These are phyloP conservation scores for Trichosanthes cucumerina DNA, from an alignment of 306 rosid genomes.

Conservation along the genomic window DNA sequence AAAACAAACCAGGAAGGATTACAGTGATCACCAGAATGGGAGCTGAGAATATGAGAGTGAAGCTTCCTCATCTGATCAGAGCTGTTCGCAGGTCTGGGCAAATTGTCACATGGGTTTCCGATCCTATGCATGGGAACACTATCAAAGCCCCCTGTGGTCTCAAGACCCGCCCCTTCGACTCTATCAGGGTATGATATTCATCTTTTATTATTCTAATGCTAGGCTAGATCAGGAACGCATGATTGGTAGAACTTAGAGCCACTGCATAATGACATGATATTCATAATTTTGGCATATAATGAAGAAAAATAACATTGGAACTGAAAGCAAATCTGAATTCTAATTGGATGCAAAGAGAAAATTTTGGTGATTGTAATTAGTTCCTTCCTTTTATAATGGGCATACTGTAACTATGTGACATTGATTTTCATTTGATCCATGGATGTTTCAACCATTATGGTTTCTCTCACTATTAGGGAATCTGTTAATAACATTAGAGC, in stretches of 20 bases:
- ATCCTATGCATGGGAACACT: constrained; percentile 99
- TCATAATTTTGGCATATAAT: neutral
- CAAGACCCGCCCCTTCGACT: constrained; percentile 93
- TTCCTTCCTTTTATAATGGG: neutral
- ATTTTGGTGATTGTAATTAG: no score
- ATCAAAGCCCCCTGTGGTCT: constrained; percentile 99
- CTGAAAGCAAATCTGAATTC: neutral
- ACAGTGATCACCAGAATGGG: constrained; percentile 93
- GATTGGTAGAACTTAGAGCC: neutral
- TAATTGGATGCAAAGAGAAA: neutral
- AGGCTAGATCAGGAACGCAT: neutral
- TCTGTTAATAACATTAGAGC: neutral
- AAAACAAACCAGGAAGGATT: constrained; percentile 91
- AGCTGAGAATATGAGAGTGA: constrained; percentile 99
- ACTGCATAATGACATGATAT: neutral
- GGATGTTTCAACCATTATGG: neutral
- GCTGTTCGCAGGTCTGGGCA: constrained; percentile 87
- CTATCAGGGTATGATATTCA: constrained; percentile 59
- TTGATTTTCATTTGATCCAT: neutral
- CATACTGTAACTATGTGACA: neutral
- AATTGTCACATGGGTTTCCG: constrained; percentile 97
- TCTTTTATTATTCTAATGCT: neutral
- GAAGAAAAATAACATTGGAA: neutral
- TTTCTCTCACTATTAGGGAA: neutral
- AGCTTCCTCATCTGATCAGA: constrained; percentile 93